These are phyloP conservation scores for Henckelia pumila DNA, from an alignment of 257 asterid species.

Conservation along the genomic window DNA sequence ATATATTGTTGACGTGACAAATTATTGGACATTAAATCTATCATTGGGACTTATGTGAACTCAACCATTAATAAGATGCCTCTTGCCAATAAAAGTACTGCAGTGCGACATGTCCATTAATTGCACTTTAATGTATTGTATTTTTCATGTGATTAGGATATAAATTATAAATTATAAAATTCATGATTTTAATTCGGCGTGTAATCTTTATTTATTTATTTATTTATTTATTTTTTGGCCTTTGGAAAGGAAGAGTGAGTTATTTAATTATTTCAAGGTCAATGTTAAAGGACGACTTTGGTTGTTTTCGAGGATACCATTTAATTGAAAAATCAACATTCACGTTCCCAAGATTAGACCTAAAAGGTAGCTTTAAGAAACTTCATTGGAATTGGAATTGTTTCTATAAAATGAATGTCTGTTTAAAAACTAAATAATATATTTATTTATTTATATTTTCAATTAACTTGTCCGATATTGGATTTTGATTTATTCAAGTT, in stretches of 20 bases:
- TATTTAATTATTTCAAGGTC: neutral
- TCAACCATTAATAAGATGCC: too few relatives aligned
- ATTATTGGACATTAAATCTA: too few relatives aligned
- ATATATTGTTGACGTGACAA: too few relatives aligned
- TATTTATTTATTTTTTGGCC: too few relatives aligned
- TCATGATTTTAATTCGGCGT: too few relatives aligned
- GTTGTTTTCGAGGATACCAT: conserved; percentile 12
- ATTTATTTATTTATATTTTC: too few relatives aligned
- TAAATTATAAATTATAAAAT: too few relatives aligned
- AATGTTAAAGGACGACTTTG: conserved; percentile 10
- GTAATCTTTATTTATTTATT: too few relatives aligned
- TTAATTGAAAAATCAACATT: neutral
- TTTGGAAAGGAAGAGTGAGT: too few relatives aligned
- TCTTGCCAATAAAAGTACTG: neutral
- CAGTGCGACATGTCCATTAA: neutral
- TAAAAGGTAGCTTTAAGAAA: neutral
- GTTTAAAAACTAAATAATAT: neutral
- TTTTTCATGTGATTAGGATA: neutral
- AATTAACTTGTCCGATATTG: too few relatives aligned
- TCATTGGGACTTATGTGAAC: too few relatives aligned
- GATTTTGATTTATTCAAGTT: too few relatives aligned
- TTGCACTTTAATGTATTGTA: neutral
- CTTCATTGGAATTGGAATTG: neutral
- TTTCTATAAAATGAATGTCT: neutral
- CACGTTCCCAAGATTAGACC: neutral